Evolutionary conservation across 2,329 filamentous ascomycete species (phyloP), one percentile per base, ranked within the genome.

Genomic region (Clonostachys rhizophaga): DNA sequence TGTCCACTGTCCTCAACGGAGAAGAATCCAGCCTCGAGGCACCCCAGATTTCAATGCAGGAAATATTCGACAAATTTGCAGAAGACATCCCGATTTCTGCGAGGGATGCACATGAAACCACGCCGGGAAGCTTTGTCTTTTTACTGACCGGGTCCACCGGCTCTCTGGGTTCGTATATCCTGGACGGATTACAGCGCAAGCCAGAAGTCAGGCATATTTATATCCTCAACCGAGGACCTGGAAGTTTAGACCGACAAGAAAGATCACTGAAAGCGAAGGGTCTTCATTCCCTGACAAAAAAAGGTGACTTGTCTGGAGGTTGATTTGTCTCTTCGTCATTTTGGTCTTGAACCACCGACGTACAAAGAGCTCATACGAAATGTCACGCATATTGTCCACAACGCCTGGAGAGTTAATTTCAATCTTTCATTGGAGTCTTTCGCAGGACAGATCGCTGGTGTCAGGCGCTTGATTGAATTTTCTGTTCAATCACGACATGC

Each of bases 81-180:
- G n/a, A 49, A 2, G 42, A 60, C 34, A 55, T 67, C 1, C 56
- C 56, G 2, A 40, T 42, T 2, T 49, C 56, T 3, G 49, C 39
- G 30, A 30, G 49, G 5, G 24, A 40, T 2, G 17, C 43, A 5
- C 42, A 24, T 11, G 14, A 47, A n/a, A 58, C 62, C 34, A 52
- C 59, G 2, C 46, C 54, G 16, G 53, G 67, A 47, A 47, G 61
- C 47, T 52, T 70, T 50, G 90, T 86, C 1, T 75, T 94, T 11
- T 85, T 96, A 62, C 69, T 96, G 10, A 96, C 91, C 2, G 91
- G 91, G 20, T 89, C 87, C 4, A 96, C 91, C 6, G 91, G 91
- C 3, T 95, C 95, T 68, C 68, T 96, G 16, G 91, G 91, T 14
- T 80, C 88, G 1, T 94, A 91, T 59, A 73, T 96, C 3, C 62